A percentile compares a stretch with the other conserved stretches of the same genome.
phyloP scores from a whole-genome alignment of 169 alveolate genomes.

The Eimeria tenella region DNA sequence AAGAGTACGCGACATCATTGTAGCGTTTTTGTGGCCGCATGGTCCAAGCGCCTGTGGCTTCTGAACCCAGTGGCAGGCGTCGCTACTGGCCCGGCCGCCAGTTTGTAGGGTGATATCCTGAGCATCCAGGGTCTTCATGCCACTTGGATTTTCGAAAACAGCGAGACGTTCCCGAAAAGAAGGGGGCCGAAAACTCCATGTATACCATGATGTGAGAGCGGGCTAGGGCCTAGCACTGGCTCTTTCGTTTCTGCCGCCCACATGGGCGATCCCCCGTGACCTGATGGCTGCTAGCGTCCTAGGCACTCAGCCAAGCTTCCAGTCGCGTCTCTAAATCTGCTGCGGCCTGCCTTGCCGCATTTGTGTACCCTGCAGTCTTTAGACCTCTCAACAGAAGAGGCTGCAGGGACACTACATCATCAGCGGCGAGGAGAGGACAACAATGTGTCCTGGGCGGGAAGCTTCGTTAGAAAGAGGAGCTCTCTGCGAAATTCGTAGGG shows the following conservation, averaged over 20 bases:
- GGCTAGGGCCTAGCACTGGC: constrained; percentile 6
- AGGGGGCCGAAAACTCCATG: neutral
- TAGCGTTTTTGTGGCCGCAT: neutral
- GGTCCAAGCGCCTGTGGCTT: neutral
- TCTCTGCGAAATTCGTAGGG: constrained; percentile 46
- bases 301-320: neutral
- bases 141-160: neutral
- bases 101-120: neutral
- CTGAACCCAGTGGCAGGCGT: neutral
- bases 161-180: neutral
- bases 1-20: neutral
- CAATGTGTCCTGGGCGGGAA: constrained; percentile 63
- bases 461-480: constrained; percentile 1
- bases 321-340: neutral
- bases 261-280: neutral
- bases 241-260: neutral
- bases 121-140: constrained; percentile 2
- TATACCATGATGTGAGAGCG: neutral
- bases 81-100: neutral
- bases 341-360: neutral
- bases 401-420: neutral
- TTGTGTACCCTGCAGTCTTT: neutral
- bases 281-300: neutral
- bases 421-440: neutral
- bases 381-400: neutral